Percentiles rank a stretch among this genome's conserved stretches.
phyloP scores from a whole-genome alignment of 768 basidiomycete genomes.

The Tremella yokohamensis region DNA sequence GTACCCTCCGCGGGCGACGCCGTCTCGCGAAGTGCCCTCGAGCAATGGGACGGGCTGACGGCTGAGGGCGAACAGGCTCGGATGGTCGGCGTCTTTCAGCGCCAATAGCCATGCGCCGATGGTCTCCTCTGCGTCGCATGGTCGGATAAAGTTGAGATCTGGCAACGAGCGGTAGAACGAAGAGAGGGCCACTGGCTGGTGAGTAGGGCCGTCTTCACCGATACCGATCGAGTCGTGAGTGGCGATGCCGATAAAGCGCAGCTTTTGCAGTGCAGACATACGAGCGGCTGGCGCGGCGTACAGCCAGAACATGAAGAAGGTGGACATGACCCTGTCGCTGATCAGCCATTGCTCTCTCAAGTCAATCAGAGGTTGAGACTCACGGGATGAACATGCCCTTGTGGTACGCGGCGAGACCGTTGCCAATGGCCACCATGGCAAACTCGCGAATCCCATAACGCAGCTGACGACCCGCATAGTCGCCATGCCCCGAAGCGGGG shows the following conservation, averaged over 20 bases:
- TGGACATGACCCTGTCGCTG: conserved; percentile 36
- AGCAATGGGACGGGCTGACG: conserved; percentile 46
- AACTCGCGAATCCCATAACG: conserved; percentile 49
- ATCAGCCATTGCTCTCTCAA: background rate
- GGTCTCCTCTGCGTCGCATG: conserved; percentile 49
- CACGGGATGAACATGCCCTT: conserved; percentile 49
- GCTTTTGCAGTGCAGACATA: conserved; percentile 45
- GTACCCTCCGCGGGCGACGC: conserved; percentile 42
- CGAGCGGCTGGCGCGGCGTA: conserved; percentile 49
- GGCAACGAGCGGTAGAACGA: conserved; percentile 43
- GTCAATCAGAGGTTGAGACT: conserved; percentile 9
- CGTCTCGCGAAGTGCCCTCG: conserved; percentile 30
- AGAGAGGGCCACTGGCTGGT: conserved; percentile 46
- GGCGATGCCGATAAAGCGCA: conserved; percentile 50
- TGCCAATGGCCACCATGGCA: conserved; percentile 46
- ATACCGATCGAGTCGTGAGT: conserved; percentile 50
- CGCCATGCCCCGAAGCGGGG: conserved; percentile 30
- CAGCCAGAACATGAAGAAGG: conserved; percentile 51
- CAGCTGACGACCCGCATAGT: conserved; percentile 47
- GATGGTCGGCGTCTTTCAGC: conserved; percentile 32
- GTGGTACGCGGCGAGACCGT: conserved; percentile 48
- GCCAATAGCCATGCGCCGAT: conserved; percentile 43
- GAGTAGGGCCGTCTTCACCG: conserved; percentile 51
- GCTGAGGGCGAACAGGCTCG: conserved; percentile 36
- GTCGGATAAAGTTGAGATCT: conserved; percentile 46